Conservation (phyloP, 495 filamentous ascomycete species). For the Podospora pseudocomata region DNA sequence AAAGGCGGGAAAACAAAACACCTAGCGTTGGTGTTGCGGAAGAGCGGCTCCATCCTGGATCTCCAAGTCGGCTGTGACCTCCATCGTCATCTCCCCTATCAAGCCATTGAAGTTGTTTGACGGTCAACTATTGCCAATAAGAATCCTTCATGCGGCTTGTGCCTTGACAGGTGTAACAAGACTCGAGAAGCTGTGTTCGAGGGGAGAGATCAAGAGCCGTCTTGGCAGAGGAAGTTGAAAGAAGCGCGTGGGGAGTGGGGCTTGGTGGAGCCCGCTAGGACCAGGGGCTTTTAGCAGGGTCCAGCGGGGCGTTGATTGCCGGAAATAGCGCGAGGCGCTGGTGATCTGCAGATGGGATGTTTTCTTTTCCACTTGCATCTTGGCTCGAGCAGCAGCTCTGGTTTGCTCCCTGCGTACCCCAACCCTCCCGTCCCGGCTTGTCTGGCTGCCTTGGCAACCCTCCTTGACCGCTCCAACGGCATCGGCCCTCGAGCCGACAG, state of each 20-base stretch:
- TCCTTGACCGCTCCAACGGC: not conserved
- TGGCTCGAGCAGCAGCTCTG: not conserved
- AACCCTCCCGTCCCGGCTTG: not conserved
- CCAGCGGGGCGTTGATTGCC: not conserved
- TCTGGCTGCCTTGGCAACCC: not conserved
- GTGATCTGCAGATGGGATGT: not conserved
- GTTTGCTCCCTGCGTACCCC: not conserved
- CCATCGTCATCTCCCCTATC: not conserved
- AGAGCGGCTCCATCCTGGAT: not conserved
- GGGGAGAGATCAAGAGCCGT: constrained; percentile 2
- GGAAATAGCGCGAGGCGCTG: constrained; percentile 3
- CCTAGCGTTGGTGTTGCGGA: not conserved
- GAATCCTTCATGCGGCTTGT: not conserved
- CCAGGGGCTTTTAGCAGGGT: not conserved
- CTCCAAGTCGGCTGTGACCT: not conserved
- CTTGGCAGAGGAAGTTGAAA: constrained; percentile 11
- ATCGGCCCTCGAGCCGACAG: no score
- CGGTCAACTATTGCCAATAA: not conserved
- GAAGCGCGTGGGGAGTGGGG: constrained; percentile 3
- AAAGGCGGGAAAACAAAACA: not conserved
- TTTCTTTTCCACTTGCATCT: not conserved
- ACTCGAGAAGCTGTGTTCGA: not conserved
- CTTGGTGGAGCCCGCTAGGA: not conserved
- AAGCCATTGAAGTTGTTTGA: not conserved
- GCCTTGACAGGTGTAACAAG: not conserved